Evolutionary conservation across 2,329 filamentous ascomycete species (phyloP), one percentile per base, ranked within the genome.

Genomic region (Hypoxylon sp.): DNA sequence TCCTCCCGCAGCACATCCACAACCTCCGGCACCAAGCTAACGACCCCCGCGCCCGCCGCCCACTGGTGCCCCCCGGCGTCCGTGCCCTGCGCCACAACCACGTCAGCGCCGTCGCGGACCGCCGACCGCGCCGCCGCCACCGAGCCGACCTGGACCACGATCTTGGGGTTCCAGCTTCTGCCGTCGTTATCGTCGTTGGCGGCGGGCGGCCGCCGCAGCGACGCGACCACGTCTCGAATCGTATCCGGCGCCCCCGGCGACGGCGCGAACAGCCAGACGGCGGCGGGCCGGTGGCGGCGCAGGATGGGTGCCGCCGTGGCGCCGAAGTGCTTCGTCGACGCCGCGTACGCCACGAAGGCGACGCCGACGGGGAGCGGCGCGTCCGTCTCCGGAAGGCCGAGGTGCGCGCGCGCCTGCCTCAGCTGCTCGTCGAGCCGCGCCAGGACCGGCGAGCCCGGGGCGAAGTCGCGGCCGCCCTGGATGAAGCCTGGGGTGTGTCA

Each of bases 201-300:
- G n/a, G n/a, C n/a, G n/a, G n/a, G n/a, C n/a, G n/a, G n/a, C n/a
- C n/a, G n/a, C n/a, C n/a, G n/a, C n/a, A 70, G 26, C 1, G 49
- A 56, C 13, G 45, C 38, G 55, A 72, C 59, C 17, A 70, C 50
- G 27, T 55, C 20, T 0, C 55, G 49, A n/a, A 69, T 29, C 1
- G 70, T 68, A 1, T 61, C 54, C 1, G 69, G 65, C 10, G 40
- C 42, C 6, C 38, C 70, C 4, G 76, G 74, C 26, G 76, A 73
- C 1, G 86, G 85, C 2, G 87, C 87, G 67, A 89, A 90, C 42
- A 90, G 79, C 88, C 88, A 90, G 7, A 87, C 77, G 0, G 85
- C 87, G 2, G 80, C 81, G 1, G 87, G 86, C 0, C 72, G 73
- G 70, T 86, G 81, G 58, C 77, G 73, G 20, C 69, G 68, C 15